Percentiles rank a stretch among this genome's conserved stretches.
Conservation (phyloP, 2,329 filamentous ascomycete species). For the Magnaporthiopsis incrustans region DNA sequence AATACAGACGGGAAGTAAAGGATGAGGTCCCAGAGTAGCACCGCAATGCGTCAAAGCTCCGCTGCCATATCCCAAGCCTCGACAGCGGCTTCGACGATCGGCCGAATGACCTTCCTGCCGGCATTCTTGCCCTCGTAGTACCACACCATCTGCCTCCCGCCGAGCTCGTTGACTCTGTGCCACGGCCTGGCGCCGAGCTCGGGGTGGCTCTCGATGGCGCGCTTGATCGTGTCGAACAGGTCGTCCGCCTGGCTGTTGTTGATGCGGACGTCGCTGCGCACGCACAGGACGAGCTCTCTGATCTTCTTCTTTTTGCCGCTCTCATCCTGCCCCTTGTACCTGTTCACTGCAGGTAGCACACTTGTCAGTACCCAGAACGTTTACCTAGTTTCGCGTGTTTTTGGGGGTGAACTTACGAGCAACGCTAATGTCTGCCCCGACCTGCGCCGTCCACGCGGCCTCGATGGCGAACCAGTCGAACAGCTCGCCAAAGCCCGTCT, state of each 20-base stretch:
- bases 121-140: constrained; percentile 24
- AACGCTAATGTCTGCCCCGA: constrained; percentile 34
- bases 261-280: constrained; percentile 35
- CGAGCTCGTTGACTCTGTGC: constrained; percentile 32
- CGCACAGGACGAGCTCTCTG: constrained; percentile 35
- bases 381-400: no score
- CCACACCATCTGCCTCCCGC: constrained; percentile 37
- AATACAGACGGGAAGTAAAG: no score
- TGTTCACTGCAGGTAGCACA: constrained; percentile 23
- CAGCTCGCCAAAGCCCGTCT: constrained; percentile 36
- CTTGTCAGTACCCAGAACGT: no score
- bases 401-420: constrained; percentile 11
- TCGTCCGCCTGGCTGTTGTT: constrained; percentile 32
- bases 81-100: constrained; percentile 36
- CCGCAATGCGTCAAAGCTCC: no score
- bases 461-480: constrained; percentile 41
- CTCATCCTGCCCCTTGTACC: constrained; percentile 31
- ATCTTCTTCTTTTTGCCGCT: constrained; percentile 33
- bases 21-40: no score
- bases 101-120: constrained; percentile 34
- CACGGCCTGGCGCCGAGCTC: constrained; percentile 31
- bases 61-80: no score
- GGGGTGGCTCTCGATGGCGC: constrained; percentile 31
- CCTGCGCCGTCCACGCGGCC: constrained; percentile 37
- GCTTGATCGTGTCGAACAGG: constrained; percentile 29